phyloP scores from a whole-genome alignment of 75 land plant genomes.

The Selaginella tamariscina region DNA sequence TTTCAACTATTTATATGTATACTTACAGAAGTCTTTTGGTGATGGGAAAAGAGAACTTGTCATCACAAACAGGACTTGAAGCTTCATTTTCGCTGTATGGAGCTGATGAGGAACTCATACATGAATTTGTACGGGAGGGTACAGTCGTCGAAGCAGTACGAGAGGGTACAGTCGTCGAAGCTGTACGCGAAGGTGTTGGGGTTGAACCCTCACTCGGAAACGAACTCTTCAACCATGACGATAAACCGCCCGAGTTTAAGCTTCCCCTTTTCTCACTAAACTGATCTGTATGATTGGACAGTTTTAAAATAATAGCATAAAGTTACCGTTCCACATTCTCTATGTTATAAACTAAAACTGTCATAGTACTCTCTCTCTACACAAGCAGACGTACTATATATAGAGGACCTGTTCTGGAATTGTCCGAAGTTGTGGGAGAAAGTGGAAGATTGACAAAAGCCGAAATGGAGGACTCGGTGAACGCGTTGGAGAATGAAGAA shows the following conservation, averaged over 20 bases:
- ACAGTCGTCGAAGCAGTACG: neutral
- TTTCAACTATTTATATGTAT: too few species aligned
- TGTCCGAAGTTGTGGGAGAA: conserved; percentile 4
- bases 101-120: neutral
- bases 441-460: conserved; percentile 1
- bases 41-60: neutral
- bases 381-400: too few species aligned
- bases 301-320: too few species aligned
- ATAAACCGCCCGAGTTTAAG: neutral
- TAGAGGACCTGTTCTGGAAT: neutral
- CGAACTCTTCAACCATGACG: neutral
- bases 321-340: too few species aligned
- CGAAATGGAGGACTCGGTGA: neutral
- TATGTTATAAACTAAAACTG: too few species aligned
- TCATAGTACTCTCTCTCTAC: too few species aligned
- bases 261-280: too few species aligned
- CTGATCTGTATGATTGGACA: too few species aligned
- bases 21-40: neutral
- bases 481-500: conserved; percentile 7
- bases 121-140: neutral
- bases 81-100: too few species aligned
- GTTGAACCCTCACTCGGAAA: neutral
- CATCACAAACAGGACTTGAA: neutral
- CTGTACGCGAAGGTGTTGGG: neutral
- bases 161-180: neutral